Evolutionary conservation across 306 rosid genomes (phyloP), one percentile per base, ranked within the genome.

Genomic region (Styphnolobium japonicum): DNA sequence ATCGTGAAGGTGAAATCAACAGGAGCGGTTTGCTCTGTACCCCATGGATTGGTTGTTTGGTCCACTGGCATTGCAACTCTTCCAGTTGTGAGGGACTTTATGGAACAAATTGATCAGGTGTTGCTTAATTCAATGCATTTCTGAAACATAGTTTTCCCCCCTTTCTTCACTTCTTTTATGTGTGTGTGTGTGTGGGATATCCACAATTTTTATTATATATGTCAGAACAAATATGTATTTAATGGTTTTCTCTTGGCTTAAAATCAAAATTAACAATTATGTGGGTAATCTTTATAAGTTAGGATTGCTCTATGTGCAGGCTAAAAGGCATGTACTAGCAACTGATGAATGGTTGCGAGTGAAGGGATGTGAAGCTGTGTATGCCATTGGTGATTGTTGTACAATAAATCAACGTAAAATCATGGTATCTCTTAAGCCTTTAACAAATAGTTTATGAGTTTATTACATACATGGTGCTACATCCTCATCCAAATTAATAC

Each of bases 81-180:
- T 86, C 98, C 98, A 19, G 97, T 95, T 76, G 87, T 95, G 82
- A 86, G 76, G 80, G 88, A 92, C 81, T 91, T 92, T 72, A 95
- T 92, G 98, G 88, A 88, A 84, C 91, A 95, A 87, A 85, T 95
- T 80, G 97, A 92, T 71, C 98, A 95, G 98, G 98, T 95, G 84
- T 80, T 81, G 29, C 31, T 73, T 39, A 66, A 76, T 60, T 73
- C 65, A 56, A 61, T 74, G 80, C 76, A 63, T 62, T 58, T 70
- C 37, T 67, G 33, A 73, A 33, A 46, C n/a, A 33, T 29, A 16
- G 5, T 40, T 64, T 63, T 7, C 6, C 45, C 33, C 21, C 49
- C 5, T 52, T 74, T 51, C 18, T 71, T 53, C 45, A 16, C 14
- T 66, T 63, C 34, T 31, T 37, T 31, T 58, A 60, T 75, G 25